Percentiles rank a stretch among this genome's conserved stretches.
These are phyloP conservation scores for Phytopythium montanum DNA, from an alignment of 352 stramenopile genomes.

Conservation along the genomic window DNA sequence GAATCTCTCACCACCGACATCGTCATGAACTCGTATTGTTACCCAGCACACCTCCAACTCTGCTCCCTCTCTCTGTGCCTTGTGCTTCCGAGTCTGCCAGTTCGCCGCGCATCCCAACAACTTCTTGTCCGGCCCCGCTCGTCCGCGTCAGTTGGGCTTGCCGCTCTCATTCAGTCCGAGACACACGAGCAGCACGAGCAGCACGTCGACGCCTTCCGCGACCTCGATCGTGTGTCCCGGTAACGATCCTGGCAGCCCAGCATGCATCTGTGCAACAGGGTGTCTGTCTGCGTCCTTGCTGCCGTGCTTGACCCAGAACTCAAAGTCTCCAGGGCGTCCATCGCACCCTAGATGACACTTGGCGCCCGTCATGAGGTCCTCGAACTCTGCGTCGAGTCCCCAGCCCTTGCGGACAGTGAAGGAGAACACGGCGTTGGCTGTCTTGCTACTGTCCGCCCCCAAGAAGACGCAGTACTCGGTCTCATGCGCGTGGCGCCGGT, in stretches of 20 bases:
- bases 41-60: too few species aligned
- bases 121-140: not conserved
- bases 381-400: conserved; percentile 25
- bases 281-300: conserved; percentile 12
- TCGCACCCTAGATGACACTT: conserved; percentile 23
- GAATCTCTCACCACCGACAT: not conserved
- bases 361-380: conserved; percentile 31
- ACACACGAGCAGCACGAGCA: conserved; percentile 27
- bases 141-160: not conserved
- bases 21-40: too few species aligned
- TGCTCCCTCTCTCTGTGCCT: not conserved
- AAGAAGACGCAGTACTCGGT: conserved; percentile 22
- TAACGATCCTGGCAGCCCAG: conserved; percentile 11
- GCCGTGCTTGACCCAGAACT: conserved; percentile 34
- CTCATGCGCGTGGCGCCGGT: conserved; percentile 12
- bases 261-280: conserved; percentile 32
- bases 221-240: conserved; percentile 30
- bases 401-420: conserved; percentile 19
- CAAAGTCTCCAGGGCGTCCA: conserved; percentile 21
- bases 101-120: not conserved
- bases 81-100: not conserved
- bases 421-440: conserved; percentile 14
- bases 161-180: conserved; percentile 28
- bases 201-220: conserved; percentile 29
- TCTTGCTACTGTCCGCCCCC: conserved; percentile 15